Conservation (phyloP, 2,329 filamentous ascomycete species). For the Hypomyces rosellus region DNA sequence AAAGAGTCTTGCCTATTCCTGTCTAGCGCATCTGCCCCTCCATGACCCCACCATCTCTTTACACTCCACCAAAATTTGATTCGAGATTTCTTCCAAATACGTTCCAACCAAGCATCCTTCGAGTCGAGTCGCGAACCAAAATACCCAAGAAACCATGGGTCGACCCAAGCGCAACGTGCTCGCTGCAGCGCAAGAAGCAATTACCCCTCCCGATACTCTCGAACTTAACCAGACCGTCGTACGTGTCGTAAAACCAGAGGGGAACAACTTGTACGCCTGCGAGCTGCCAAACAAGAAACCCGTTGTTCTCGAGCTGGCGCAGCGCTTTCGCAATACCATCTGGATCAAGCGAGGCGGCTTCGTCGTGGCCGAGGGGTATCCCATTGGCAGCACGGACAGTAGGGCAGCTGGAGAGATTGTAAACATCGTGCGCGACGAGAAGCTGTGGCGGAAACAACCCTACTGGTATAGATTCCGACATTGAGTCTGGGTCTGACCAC, state of each 20-base stretch:
- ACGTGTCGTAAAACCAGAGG: conserved; percentile 72
- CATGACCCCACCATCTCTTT: conserved; percentile 2
- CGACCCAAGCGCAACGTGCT: conserved; percentile 63
- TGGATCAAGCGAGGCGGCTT: conserved; percentile 89
- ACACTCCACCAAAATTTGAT: conserved; percentile 2
- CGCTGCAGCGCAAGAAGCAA: conserved; percentile 68
- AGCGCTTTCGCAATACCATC: conserved; percentile 83
- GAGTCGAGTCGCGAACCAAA: not conserved
- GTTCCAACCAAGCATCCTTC: not conserved
- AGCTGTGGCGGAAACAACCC: conserved; percentile 77
- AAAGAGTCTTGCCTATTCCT: too few species aligned
- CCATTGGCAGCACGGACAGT: conserved; percentile 61
- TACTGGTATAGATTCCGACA: conserved; percentile 63
- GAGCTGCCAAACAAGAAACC: conserved; percentile 60
- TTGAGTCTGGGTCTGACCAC: not conserved
- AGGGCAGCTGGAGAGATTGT: conserved; percentile 84
- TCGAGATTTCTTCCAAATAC: not conserved
- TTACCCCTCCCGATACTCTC: conserved; percentile 52
- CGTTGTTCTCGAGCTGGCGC: conserved; percentile 72
- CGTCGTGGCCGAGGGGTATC: conserved; percentile 69
- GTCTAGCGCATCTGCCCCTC: conserved; percentile 10
- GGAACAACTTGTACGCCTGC: conserved; percentile 84
- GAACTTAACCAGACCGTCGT: conserved; percentile 63
- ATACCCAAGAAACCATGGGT: conserved; percentile 22
- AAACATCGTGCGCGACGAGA: conserved; percentile 88